Percentiles rank a stretch among this genome's conserved stretches.
These are phyloP conservation scores for Aspergillus heteromorphus DNA, from an alignment of 495 filamentous ascomycete species.

Conservation along the genomic window DNA sequence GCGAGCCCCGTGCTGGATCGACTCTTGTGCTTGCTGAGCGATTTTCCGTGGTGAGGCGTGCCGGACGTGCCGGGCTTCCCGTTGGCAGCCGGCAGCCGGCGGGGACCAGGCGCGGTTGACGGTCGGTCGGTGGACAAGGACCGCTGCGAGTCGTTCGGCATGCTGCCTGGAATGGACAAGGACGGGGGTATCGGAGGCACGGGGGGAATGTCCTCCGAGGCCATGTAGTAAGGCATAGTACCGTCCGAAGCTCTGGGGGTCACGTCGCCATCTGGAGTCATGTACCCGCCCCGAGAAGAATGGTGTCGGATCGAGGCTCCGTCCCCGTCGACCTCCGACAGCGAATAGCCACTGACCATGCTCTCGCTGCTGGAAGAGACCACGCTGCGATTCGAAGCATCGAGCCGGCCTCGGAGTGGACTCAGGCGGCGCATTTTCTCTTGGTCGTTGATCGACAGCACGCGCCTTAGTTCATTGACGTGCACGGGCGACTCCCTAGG, in stretches of 20 bases:
- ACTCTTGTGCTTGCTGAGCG: slow-evolving; percentile 33
- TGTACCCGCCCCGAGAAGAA: slow-evolving; percentile 20
- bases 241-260: slow-evolving; percentile 25
- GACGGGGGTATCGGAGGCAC: slow-evolving; percentile 39
- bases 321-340: slow-evolving; percentile 34
- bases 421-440: slow-evolving; percentile 31
- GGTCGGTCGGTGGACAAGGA: slow-evolving; percentile 33
- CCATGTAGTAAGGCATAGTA: too few relatives aligned
- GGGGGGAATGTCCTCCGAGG: slow-evolving; percentile 30
- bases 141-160: slow-evolving; percentile 35
- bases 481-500: slow-evolving; percentile 66
- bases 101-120: slow-evolving; percentile 31
- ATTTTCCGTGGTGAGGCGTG: slow-evolving; percentile 16
- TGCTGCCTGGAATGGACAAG: slow-evolving; percentile 34
- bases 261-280: slow-evolving; percentile 26
- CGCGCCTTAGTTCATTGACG: slow-evolving; percentile 81
- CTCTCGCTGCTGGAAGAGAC: slow-evolving; percentile 43
- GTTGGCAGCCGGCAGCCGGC: slow-evolving; percentile 18
- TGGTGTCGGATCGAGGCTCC: slow-evolving; percentile 23
- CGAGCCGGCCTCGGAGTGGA: slow-evolving; percentile 33
- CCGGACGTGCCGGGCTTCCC: slow-evolving; percentile 15
- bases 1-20: slow-evolving; percentile 34
- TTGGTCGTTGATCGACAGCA: slow-evolving; percentile 50
- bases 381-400: slow-evolving; percentile 32
- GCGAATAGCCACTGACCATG: slow-evolving; percentile 38